These are phyloP conservation scores for Epichloe coenophiala DNA, from an alignment of 2,329 filamentous ascomycete genomes.

Conservation along the genomic window DNA sequence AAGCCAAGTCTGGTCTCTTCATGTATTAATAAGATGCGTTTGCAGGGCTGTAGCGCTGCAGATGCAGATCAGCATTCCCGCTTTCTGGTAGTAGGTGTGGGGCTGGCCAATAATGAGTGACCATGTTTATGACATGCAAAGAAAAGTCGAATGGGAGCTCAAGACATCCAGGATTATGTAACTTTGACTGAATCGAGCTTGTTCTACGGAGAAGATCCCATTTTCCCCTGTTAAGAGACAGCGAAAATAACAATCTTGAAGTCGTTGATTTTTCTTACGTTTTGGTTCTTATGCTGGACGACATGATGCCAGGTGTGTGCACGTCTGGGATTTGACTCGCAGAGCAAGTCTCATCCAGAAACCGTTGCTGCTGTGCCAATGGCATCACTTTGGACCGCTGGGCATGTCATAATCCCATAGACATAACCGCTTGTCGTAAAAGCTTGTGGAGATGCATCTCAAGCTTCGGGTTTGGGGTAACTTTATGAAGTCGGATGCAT, in stretches of 20 bases:
- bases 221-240: too few species aligned
- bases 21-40: background rate
- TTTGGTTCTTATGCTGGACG: background rate
- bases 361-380: background rate
- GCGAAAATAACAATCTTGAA: too few species aligned
- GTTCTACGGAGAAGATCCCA: too few species aligned
- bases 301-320: background rate
- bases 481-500: conserved; percentile 61
- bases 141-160: background rate
- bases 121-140: too few species aligned
- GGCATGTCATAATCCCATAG: conserved; percentile 38
- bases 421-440: conserved; percentile 60
- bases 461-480: conserved; percentile 15
- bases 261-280: too few species aligned
- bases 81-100: background rate
- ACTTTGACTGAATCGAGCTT: too few species aligned
- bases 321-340: background rate
- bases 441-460: conserved; percentile 56
- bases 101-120: background rate
- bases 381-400: background rate
- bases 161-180: too few species aligned
- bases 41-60: background rate
- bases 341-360: background rate
- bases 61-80: background rate
- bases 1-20: background rate